Evolutionary conservation across 176 grass and related monocot species (phyloP).

Genomic region (Oryza brachyantha): DNA sequence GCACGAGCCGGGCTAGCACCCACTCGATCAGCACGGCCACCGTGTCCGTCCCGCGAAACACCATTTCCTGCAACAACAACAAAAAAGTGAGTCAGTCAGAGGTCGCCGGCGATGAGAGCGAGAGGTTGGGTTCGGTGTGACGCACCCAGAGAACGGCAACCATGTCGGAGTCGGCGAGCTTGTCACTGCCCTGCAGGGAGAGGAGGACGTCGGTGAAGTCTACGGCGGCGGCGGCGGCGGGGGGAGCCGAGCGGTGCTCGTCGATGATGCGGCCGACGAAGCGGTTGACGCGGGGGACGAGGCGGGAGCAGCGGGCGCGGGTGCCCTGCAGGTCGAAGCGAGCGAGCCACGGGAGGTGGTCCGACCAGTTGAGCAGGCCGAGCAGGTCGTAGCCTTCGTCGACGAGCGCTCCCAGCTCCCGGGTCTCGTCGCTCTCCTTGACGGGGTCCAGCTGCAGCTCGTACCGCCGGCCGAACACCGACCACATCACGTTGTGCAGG

Average conservation of each 20-base stretch:
- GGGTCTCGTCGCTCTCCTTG: slow-evolving; percentile 44
- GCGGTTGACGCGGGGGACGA: slow-evolving; percentile 59
- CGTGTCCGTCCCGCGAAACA: slow-evolving; percentile 92
- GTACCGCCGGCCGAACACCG: slow-evolving; percentile 70
- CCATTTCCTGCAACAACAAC: slow-evolving; percentile 97
- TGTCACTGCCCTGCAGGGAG: slow-evolving; percentile 57
- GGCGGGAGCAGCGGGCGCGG: slow-evolving; percentile 49
- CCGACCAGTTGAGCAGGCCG: slow-evolving; percentile 83
- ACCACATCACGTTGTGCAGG: slow-evolving; percentile 84
- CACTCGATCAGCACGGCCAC: slow-evolving; percentile 93
- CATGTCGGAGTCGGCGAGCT: slow-evolving; percentile 65
- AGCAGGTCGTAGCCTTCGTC: slow-evolving; percentile 89
- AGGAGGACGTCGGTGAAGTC: slow-evolving; percentile 86
- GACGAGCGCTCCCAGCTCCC: slow-evolving; percentile 56
- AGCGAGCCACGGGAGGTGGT: slow-evolving; percentile 74
- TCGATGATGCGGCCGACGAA: slow-evolving; percentile 71
- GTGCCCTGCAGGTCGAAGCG: slow-evolving; percentile 60
- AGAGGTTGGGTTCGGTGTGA: not conserved
- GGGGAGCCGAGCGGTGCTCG: slow-evolving; percentile 34
- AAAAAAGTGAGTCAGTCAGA: not conserved
- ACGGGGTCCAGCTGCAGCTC: slow-evolving; percentile 37
- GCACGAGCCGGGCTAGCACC: slow-evolving; percentile 70
- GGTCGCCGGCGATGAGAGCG: not conserved
- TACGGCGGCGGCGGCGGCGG: not conserved
- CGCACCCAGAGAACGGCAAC: slow-evolving; percentile 84